Evolutionary conservation across 192 early-diverging fungal genomes (phyloP).

Genomic region (Coemansia sp.): DNA sequence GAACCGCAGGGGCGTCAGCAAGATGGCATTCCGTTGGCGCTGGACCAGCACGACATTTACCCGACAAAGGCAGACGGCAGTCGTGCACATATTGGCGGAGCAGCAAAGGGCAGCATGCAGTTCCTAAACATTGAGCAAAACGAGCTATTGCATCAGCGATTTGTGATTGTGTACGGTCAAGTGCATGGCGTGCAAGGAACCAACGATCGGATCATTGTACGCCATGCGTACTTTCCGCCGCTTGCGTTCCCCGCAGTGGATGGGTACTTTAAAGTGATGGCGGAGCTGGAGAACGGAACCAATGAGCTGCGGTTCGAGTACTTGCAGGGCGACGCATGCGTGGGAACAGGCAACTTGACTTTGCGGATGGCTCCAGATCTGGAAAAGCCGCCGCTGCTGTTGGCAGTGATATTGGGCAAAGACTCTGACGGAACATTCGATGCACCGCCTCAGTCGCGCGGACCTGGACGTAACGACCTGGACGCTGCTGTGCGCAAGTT

Average conservation of each 20-base stretch:
- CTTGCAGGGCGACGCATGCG: conserved; percentile 20
- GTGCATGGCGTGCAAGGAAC: conserved; percentile 28
- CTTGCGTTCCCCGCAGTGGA: conserved; percentile 56
- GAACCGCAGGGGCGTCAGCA: too few species aligned
- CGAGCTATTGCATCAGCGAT: conserved; percentile 54
- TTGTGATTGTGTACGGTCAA: conserved; percentile 50
- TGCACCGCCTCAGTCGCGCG: conserved; percentile 57
- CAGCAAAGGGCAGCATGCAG: conserved; percentile 11
- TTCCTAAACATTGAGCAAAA: conserved; percentile 43
- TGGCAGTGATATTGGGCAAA: conserved; percentile 59
- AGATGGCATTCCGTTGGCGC: conserved; percentile 24
- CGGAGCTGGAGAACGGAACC: conserved; percentile 58
- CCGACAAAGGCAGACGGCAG: conserved; percentile 20
- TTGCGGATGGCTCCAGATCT: conserved; percentile 54
- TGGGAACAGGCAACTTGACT: conserved; percentile 29
- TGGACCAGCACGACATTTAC: conserved; percentile 39
- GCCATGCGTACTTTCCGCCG: conserved; percentile 56
- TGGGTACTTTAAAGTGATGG: conserved; percentile 62
- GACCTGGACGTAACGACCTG: conserved; percentile 48
- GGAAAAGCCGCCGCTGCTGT: conserved; percentile 61
- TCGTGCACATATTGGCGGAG: conserved; percentile 9
- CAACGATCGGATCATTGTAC: conserved; percentile 36
- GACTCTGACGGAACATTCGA: conserved; percentile 63
- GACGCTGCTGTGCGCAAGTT: conserved; percentile 58
- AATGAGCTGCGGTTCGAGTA: conserved; percentile 60